Conservation (phyloP, 1,139 yeast species). For the Fermentozyma sake region DNA sequence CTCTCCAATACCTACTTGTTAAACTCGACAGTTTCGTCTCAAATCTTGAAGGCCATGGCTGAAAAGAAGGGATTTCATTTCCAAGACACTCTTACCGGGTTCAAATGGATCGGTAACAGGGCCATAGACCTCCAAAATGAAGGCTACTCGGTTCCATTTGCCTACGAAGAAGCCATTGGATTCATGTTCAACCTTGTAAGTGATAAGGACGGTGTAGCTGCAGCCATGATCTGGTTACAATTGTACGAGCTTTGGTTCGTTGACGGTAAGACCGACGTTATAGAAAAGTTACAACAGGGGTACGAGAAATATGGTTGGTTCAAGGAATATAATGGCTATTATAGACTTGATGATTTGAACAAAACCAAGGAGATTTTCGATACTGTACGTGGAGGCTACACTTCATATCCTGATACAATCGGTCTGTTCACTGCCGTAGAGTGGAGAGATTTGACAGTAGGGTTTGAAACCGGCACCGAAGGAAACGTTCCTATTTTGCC, state of each 20-base stretch:
- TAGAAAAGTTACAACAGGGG: slow-evolving; percentile 53
- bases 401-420: slow-evolving; percentile 35
- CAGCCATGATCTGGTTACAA: slow-evolving; percentile 75
- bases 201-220: slow-evolving; percentile 92
- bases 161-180: slow-evolving; percentile 94
- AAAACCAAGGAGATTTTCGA: slow-evolving; percentile 52
- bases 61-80: slow-evolving; percentile 54
- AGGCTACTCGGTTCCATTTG: slow-evolving; percentile 78
- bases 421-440: slow-evolving; percentile 52
- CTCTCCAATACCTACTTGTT: slow-evolving; percentile 53
- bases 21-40: slow-evolving; percentile 91
- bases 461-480: slow-evolving; percentile 67
- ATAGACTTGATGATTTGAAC: slow-evolving; percentile 53
- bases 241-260: slow-evolving; percentile 52
- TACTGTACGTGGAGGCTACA: slow-evolving; percentile 38
- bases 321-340: slow-evolving; percentile 86
- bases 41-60: slow-evolving; percentile 72
- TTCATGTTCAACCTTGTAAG: slow-evolving; percentile 84
- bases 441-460: slow-evolving; percentile 84
- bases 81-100: slow-evolving; percentile 87
- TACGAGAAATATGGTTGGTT: slow-evolving; percentile 70
- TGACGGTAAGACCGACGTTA: slow-evolving; percentile 26
- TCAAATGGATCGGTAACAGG: slow-evolving; percentile 94
- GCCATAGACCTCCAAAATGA: slow-evolving; percentile 65
- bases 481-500: slow-evolving; percentile 64